A percentile compares a stretch with the other conserved stretches of the same genome.
Evolutionary conservation across 768 basidiomycete species (phyloP).

Genomic region (Agaricus blazei): DNA sequence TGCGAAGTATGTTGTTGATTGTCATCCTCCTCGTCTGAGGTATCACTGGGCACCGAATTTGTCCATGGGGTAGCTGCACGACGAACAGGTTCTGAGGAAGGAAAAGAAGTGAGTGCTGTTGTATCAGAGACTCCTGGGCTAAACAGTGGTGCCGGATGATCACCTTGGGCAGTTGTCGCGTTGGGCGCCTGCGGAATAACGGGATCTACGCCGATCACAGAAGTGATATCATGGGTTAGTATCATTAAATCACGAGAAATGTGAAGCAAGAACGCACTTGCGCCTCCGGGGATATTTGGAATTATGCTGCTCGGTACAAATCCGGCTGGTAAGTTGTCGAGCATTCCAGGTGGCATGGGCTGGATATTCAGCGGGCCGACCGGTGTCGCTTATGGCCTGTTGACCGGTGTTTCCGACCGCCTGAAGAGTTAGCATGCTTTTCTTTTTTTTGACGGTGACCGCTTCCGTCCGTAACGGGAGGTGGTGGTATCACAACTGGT

Average conservation of each 20-base stretch:
- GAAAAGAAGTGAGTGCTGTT: slow-evolving; percentile 10
- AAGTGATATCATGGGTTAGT: slow-evolving; percentile 2
- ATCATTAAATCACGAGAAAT: background rate
- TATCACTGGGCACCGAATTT: slow-evolving; percentile 9
- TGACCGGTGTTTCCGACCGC: background rate
- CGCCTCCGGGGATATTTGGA: slow-evolving; percentile 15
- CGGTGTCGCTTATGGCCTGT: background rate
- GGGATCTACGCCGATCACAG: slow-evolving; percentile 3
- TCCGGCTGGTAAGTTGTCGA: slow-evolving; percentile 22
- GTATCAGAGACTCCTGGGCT: slow-evolving; percentile 7
- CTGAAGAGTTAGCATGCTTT: background rate
- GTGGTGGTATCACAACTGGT: slow-evolving; percentile 18
- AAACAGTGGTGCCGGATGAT: slow-evolving; percentile 13
- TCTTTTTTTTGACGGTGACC: slow-evolving; percentile 5
- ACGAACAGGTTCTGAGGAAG: slow-evolving; percentile 5
- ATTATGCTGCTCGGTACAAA: slow-evolving; percentile 14
- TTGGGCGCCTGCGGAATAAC: slow-evolving; percentile 9
- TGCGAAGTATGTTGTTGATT: slow-evolving; percentile 7
- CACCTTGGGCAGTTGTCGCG: slow-evolving; percentile 4
- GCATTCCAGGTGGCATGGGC: slow-evolving; percentile 10
- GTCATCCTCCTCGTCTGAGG: slow-evolving; percentile 17
- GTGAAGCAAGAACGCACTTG: background rate
- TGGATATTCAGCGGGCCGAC: background rate
- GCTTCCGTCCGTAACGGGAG: slow-evolving; percentile 15
- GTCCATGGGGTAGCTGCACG: slow-evolving; percentile 26